A percentile compares a stretch with the other conserved stretches of the same genome.
phyloP scores from a whole-genome alignment of 2,329 filamentous ascomycete genomes.

The Rutstroemia sp. region DNA sequence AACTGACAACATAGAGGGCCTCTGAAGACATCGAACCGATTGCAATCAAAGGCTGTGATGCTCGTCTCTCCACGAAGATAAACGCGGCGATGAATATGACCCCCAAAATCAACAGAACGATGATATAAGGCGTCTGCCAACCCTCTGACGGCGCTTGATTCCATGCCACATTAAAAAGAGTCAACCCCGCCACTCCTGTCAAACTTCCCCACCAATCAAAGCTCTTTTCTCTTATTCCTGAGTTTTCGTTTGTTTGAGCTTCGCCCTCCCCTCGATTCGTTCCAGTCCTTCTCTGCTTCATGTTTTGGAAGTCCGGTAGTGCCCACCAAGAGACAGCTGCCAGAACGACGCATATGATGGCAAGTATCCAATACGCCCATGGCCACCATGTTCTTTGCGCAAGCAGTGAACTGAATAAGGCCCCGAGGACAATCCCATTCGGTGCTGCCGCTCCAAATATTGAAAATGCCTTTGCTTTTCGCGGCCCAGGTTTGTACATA shows the following conservation, averaged over 20 bases:
- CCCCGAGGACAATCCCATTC: conserved; percentile 35
- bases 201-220: background rate
- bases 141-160: conserved; percentile 46
- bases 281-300: background rate
- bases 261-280: background rate
- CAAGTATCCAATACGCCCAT: conserved; percentile 41
- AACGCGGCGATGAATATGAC: conserved; percentile 11
- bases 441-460: conserved; percentile 40
- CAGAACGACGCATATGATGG: conserved; percentile 20
- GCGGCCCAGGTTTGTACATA: conserved; percentile 43
- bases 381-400: conserved; percentile 40
- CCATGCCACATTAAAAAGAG: conserved; percentile 61
- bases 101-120: conserved; percentile 40
- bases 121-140: conserved; percentile 29
- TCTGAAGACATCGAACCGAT: background rate
- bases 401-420: conserved; percentile 8
- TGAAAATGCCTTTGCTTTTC: conserved; percentile 53
- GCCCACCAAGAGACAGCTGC: background rate
- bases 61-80: background rate
- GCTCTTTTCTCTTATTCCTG: conserved; percentile 13
- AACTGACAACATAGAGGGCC: background rate
- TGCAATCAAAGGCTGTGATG: background rate
- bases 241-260: background rate
- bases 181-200: conserved; percentile 45
- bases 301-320: background rate